A percentile compares a stretch with the other conserved stretches of the same genome.
Evolutionary conservation across 176 grass and related monocot species (phyloP).

Genomic region (Carex littledalei): DNA sequence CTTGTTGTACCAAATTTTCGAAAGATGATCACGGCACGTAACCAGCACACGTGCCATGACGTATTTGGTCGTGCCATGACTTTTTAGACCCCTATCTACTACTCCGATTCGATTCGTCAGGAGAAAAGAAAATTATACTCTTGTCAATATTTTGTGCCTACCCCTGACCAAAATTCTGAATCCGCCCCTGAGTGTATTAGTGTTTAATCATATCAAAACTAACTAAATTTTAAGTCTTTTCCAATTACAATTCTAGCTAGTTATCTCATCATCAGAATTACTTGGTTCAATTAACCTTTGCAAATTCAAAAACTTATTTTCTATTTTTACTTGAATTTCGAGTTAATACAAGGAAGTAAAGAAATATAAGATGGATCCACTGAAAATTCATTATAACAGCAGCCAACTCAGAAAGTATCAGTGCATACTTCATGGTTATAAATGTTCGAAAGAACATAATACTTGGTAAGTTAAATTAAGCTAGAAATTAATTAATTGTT

Average conservation of each 20-base stretch:
- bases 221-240: not conserved
- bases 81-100: too few species aligned
- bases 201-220: not conserved
- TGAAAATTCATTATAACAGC: not conserved
- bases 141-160: too few species aligned
- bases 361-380: not conserved
- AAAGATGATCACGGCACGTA: too few species aligned
- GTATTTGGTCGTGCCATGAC: too few species aligned
- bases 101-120: too few species aligned
- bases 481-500: not conserved
- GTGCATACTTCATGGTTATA: not conserved
- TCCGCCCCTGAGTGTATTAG: too few species aligned
- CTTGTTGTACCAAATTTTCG: too few species aligned
- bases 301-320: not conserved
- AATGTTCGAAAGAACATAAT: not conserved
- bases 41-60: too few species aligned
- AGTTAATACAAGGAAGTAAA: not conserved
- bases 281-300: not conserved
- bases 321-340: not conserved
- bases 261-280: not conserved
- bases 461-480: not conserved
- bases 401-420: not conserved
- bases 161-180: too few species aligned
- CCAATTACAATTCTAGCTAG: not conserved
- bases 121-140: too few species aligned